Percentiles rank a stretch among this genome's conserved stretches.
Evolutionary conservation across 495 filamentous ascomycete species (phyloP).

Genomic region (Neurospora pannonica): DNA sequence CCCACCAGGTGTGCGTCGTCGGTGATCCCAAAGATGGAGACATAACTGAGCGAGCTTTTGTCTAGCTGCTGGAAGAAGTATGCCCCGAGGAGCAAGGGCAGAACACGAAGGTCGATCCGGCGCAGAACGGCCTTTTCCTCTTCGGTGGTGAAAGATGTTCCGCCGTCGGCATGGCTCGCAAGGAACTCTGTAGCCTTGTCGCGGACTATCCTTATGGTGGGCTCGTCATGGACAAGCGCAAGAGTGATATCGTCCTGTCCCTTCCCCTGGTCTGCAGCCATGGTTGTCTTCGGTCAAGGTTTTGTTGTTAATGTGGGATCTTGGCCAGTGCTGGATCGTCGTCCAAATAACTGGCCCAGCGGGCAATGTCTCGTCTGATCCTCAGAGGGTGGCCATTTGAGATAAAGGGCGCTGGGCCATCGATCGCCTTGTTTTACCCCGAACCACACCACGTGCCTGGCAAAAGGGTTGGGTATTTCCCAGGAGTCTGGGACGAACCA

Average conservation of each 20-base stretch:
- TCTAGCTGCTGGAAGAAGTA: conserved; percentile 49
- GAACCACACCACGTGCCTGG: neutral
- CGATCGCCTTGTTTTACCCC: neutral
- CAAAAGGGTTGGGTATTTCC: neutral
- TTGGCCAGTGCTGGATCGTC: neutral
- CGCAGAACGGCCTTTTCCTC: conserved; percentile 29
- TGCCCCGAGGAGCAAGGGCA: conserved; percentile 40
- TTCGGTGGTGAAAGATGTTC: conserved; percentile 25
- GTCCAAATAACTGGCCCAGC: neutral
- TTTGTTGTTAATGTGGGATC: neutral
- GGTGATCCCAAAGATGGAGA: conserved; percentile 46
- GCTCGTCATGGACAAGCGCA: conserved; percentile 1
- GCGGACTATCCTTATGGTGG: neutral
- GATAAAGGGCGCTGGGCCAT: neutral
- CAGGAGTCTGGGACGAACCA: neutral
- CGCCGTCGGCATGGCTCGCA: conserved; percentile 22
- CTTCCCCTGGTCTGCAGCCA: neutral
- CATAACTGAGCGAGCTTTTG: conserved; percentile 41
- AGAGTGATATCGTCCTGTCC: conserved; percentile 16
- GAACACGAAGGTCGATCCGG: conserved; percentile 38
- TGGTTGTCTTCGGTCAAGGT: neutral
- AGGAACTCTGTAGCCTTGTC: conserved; percentile 37
- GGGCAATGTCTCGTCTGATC: neutral
- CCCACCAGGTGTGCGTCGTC: conserved; percentile 39
- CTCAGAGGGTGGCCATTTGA: neutral